Base-by-base conservation (phyloP, 306 rosid genomes). In the Citrullus amarus region DNA sequence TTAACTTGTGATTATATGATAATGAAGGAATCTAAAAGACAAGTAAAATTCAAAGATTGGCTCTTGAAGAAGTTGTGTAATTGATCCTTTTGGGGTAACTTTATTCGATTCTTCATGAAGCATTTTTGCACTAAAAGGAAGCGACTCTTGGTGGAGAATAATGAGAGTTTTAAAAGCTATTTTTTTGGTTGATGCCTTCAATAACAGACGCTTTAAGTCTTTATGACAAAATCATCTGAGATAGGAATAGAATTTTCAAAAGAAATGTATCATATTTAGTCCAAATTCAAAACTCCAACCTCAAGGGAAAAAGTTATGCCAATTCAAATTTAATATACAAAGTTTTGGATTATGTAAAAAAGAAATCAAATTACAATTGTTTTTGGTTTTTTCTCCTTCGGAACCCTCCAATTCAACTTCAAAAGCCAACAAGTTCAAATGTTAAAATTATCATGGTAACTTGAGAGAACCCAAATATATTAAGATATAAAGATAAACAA, bases 61-160 rank as follows among this genome's bases (percentile, higher is more conserved):
- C 11, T 65, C 79, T 41, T 41, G 78, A 17, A 50, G 84, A 85
- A 80, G 84, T 55, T 25, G 9, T 34, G 59, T 17, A 75, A 41
- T 78, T 77, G 83, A 88, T 86, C 62, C 85, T 61, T 79, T 82
- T 50, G 66, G 78, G 75, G 51, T 55, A 71, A 79, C 96, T 89
- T 91, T 91, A 86, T 89, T 82, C 87, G 86, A 79, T 89, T 79
- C 81, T 50, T 76, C 8, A 38, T 56, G 53, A 54, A 80, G 34
- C 54, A 79, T 34, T 55, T 69, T 80, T 77, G 57, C 71, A 81
- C 2, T 25, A 81, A 80, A 48, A 74, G 80, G 57, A 54, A 20
- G 39, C 74, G 25, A 80, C 91, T 87, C 88, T 89, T 88, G 92
- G 98, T 82, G 94, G 91, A 89, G 58, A 63, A 66, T 66, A 22